phyloP scores from a whole-genome alignment of 352 stramenopile genomes.

The Phytophthora sp. region DNA sequence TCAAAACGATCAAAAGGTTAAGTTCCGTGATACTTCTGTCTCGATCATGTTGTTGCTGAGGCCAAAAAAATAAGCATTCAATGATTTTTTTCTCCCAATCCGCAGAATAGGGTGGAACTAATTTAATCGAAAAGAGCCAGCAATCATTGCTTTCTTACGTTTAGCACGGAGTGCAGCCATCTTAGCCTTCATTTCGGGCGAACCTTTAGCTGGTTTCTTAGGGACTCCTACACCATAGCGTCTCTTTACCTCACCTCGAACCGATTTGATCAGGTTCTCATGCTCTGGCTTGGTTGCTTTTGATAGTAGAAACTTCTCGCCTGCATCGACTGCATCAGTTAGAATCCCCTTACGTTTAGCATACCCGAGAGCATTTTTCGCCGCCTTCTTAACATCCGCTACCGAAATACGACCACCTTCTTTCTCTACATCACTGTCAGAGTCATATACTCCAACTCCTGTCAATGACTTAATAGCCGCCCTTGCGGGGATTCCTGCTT shows the following conservation, averaged over 20 bases:
- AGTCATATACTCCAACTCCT: neutral
- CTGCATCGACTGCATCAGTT: neutral
- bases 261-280: neutral
- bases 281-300: neutral
- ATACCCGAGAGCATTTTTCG: neutral
- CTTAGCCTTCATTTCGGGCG: neutral
- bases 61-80: slow-evolving; percentile 1
- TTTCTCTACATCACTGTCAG: neutral
- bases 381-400: neutral
- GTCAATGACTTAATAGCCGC: neutral
- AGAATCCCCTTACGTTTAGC: neutral
- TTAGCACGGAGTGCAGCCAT: slow-evolving; percentile 1
- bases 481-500: neutral
- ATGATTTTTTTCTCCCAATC: slow-evolving; percentile 8
- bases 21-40: neutral
- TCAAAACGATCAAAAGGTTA: slow-evolving; percentile 10
- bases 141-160: neutral
- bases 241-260: neutral
- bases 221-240: neutral
- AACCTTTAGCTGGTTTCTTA: neutral
- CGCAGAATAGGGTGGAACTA: too few species aligned
- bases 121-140: neutral
- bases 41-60: slow-evolving; percentile 10
- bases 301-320: neutral
- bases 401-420: neutral